Evolutionary conservation across 2,329 filamentous ascomycete genomes (phyloP), one percentile per base, ranked within the genome.

Genomic region (Bipolaris cookei): DNA sequence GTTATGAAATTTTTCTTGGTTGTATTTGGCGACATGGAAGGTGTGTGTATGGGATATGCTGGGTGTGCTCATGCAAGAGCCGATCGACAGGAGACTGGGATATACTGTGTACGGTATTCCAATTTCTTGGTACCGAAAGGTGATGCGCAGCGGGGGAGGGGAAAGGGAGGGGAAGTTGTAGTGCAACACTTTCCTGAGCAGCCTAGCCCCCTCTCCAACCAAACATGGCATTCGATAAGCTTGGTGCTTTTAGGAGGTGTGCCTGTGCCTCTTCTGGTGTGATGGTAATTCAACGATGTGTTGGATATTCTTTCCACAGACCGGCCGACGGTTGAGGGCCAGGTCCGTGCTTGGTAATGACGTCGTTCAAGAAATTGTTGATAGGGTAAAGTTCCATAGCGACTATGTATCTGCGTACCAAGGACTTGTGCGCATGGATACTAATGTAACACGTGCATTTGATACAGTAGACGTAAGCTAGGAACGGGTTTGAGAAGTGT

Each of bases 111-210:
- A 18, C 20, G n/a, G 25, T 14, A 44, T 54, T 23, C 44, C 50
- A 48, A 48, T 42, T 23, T 16, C 32, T 30, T 47, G 43, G 54
- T 53, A 54, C 54, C 44, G 44, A 48, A 25, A 52, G 25, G 23
- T 41, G 38, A 43, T 39, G 39, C 34, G 38, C 43, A 53, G 54
- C 54, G 49, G 54, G 54, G 41, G 51, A 46, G 50, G 20, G 18
- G 38, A 18, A 13, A 20, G 42, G 48, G 35, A 51, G 38, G 42
- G 48, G 35, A 46, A 20, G 41, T 39, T 44, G 25, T 32, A 45
- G 21, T 11, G 23, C 54, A 42, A 52, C 35, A 52, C 48, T 20
- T 34, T 16, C 52, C 38, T 46, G 23, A 42, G 35, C 48, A 28
- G 30, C 25, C 18, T 34, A 28, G 42, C 21, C 34, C 23, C 37